These are phyloP conservation scores for Arabis hirsuta DNA, from an alignment of 345 rosid species.

Conservation along the genomic window DNA sequence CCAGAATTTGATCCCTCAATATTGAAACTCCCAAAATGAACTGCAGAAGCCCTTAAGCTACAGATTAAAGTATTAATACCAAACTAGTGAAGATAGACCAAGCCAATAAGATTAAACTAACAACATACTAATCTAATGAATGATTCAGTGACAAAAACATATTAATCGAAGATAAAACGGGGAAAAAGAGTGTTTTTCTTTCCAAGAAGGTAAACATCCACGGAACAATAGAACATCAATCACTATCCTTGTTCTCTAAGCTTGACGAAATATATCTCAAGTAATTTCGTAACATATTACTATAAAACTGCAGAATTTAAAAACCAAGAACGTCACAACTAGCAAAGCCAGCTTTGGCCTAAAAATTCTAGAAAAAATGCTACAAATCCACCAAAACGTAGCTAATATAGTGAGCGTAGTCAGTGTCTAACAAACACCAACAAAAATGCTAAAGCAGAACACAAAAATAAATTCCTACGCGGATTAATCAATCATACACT, in stretches of 20 bases:
- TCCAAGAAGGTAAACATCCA: constrained; percentile 34
- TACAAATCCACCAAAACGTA: no score
- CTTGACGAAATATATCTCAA: constrained; percentile 32
- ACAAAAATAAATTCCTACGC: no score
- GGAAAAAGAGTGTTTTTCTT: constrained; percentile 1
- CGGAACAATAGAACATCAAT: constrained; percentile 24
- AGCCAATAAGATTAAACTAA: constrained; percentile 6
- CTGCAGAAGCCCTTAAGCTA: not conserved
- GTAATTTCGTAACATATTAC: constrained; percentile 34
- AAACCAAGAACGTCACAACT: constrained; percentile 32
- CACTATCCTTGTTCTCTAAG: constrained; percentile 38
- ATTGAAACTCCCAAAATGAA: not conserved
- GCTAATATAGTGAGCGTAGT: no score
- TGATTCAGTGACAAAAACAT: not conserved
- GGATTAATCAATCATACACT: not conserved
- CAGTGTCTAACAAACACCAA: no score
- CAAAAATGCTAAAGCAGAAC: no score
- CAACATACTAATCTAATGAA: constrained; percentile 8
- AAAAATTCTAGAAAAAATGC: not conserved
- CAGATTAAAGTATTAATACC: constrained; percentile 6
- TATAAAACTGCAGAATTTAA: constrained; percentile 10
- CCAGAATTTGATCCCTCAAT: not conserved
- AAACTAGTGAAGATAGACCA: not conserved
- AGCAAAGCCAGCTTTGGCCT: constrained; percentile 21
- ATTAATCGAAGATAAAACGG: constrained; percentile 3